These are phyloP conservation scores for Penicillium odoratum DNA, from an alignment of 495 filamentous ascomycete genomes.

Conservation along the genomic window DNA sequence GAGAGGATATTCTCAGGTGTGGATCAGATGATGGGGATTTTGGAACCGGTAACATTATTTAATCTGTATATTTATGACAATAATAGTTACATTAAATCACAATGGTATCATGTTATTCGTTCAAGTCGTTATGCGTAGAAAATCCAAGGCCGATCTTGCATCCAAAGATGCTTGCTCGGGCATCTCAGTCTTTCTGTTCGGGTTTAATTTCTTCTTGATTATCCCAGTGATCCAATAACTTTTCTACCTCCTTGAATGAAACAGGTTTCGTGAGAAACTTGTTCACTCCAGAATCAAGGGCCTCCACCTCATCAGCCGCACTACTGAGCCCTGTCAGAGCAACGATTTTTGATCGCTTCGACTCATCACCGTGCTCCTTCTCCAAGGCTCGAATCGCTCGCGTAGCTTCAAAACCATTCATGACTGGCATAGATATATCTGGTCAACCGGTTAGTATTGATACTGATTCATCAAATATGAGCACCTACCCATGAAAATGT, in stretches of 20 bases:
- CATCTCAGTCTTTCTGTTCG: not conserved
- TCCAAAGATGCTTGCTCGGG: not conserved
- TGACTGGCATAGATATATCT: conserved; percentile 73
- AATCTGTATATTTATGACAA: not conserved
- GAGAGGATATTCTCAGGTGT: not conserved
- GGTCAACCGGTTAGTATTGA: not conserved
- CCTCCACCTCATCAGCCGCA: conserved; percentile 60
- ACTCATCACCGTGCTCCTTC: conserved; percentile 27
- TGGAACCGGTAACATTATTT: no score
- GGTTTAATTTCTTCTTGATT: not conserved
- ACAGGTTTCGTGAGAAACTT: conserved; percentile 73
- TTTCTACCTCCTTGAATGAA: conserved; percentile 45
- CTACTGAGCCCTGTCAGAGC: conserved; percentile 68
- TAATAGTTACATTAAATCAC: no score
- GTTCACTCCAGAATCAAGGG: conserved; percentile 64
- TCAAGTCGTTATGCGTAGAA: not conserved
- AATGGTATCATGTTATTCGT: not conserved
- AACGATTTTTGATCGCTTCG: conserved; percentile 53
- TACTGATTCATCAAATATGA: not conserved
- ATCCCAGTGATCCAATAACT: conserved; percentile 46
- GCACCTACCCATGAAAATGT: conserved; percentile 50
- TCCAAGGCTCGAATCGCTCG: conserved; percentile 63
- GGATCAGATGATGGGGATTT: no score
- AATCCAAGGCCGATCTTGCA: no score
- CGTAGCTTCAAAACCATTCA: conserved; percentile 71